Evolutionary conservation across 2,329 filamentous ascomycete species (phyloP).

Genomic region (Clonostachys rhizophaga): DNA sequence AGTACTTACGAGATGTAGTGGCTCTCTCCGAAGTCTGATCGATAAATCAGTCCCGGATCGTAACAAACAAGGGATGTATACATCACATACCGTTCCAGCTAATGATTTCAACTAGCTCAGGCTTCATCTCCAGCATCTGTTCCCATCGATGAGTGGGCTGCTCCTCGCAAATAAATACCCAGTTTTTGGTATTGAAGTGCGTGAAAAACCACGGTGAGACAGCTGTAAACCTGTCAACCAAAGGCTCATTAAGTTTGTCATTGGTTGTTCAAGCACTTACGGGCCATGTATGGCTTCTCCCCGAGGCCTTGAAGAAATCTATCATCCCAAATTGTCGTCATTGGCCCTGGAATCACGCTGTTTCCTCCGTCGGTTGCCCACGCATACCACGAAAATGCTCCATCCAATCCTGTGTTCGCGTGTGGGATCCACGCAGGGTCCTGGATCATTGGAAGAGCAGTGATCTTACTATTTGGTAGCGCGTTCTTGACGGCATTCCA

Average conservation of each 20-base stretch:
- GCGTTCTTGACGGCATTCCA: slow-evolving; percentile 11
- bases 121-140: slow-evolving; percentile 13
- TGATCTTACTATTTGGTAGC: slow-evolving; percentile 7
- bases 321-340: slow-evolving; percentile 11
- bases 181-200: slow-evolving; percentile 13
- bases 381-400: slow-evolving; percentile 12
- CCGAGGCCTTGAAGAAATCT: slow-evolving; percentile 7
- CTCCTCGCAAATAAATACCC: slow-evolving; percentile 13
- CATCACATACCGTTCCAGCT: slow-evolving; percentile 10
- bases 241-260: not conserved
- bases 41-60: not conserved
- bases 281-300: slow-evolving; percentile 11
- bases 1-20: slow-evolving; percentile 11
- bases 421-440: slow-evolving; percentile 7
- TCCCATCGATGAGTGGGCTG: slow-evolving; percentile 12
- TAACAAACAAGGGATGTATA: not conserved
- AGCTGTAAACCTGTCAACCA: slow-evolving; percentile 2
- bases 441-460: slow-evolving; percentile 10
- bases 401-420: slow-evolving; percentile 8
- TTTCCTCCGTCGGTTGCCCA: slow-evolving; percentile 13
- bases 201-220: slow-evolving; percentile 14
- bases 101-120: slow-evolving; percentile 10
- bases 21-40: slow-evolving; percentile 11
- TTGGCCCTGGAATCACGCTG: slow-evolving; percentile 9
- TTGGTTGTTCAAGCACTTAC: slow-evolving; percentile 5